Percentiles rank a stretch among this genome's conserved stretches.
These are phyloP conservation scores for Rhipidocladum racemiflorum DNA, from an alignment of 176 grass and related monocot genomes.

Conservation along the genomic window DNA sequence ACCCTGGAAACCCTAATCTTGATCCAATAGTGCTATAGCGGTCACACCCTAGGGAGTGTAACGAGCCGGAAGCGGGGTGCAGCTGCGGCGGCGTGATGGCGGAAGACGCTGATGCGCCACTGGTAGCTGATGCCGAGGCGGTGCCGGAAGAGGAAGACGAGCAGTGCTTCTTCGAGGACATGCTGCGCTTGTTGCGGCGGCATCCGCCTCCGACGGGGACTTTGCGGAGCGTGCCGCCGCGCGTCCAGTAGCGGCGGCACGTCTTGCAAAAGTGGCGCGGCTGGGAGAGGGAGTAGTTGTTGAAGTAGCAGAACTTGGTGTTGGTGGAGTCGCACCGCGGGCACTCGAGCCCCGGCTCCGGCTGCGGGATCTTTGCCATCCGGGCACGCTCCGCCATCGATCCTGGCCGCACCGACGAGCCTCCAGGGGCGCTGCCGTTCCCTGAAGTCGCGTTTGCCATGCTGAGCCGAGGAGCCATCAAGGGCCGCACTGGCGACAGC, in stretches of 20 bases:
- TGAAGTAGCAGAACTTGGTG: slow-evolving; percentile 99
- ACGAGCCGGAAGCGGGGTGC: slow-evolving; percentile 32
- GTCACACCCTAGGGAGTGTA: not conserved
- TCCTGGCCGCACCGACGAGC: not conserved
- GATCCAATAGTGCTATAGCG: not conserved
- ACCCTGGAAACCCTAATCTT: slow-evolving; percentile 30
- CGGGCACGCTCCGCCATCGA: slow-evolving; percentile 49
- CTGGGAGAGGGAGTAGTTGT: slow-evolving; percentile 99
- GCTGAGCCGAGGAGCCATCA: not conserved
- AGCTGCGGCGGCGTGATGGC: not conserved
- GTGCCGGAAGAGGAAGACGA: slow-evolving; percentile 8
- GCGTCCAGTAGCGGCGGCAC: slow-evolving; percentile 97
- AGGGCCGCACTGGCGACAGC: not conserved
- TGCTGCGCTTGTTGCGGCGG: slow-evolving; percentile 52
- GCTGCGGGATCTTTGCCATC: slow-evolving; percentile 39
- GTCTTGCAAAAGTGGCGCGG: slow-evolving; percentile 99
- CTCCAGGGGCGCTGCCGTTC: not conserved
- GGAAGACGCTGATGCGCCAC: not conserved
- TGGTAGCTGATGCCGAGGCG: not conserved
- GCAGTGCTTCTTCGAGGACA: slow-evolving; percentile 9
- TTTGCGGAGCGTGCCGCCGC: slow-evolving; percentile 6
- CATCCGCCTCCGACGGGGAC: slow-evolving; percentile 51
- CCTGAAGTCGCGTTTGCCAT: slow-evolving; percentile 37
- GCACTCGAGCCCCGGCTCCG: slow-evolving; percentile 48
- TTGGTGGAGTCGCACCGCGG: slow-evolving; percentile 55